phyloP scores from a whole-genome alignment of 2,329 filamentous ascomycete species.

The Tolypocladium capitatum region DNA sequence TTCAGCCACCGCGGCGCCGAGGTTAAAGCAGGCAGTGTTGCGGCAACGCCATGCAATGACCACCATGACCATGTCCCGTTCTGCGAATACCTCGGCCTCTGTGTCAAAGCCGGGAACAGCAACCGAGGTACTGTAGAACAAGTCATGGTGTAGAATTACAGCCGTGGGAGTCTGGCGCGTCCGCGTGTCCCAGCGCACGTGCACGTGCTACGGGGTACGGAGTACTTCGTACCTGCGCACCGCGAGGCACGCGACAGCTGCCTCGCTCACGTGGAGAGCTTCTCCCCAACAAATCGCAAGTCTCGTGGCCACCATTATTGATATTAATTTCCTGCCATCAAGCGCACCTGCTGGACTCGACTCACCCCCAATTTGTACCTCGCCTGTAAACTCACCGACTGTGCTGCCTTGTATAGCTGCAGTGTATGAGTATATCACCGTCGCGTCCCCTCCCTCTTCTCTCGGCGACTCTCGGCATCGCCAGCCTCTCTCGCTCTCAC shows the following conservation, averaged over 20 bases:
- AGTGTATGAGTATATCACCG: neutral
- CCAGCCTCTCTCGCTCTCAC: neutral
- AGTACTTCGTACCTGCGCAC: neutral
- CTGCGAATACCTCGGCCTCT: no score
- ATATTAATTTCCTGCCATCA: no score
- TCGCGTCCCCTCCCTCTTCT: neutral
- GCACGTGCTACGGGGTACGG: neutral
- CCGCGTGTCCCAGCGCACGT: neutral
- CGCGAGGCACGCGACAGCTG: neutral
- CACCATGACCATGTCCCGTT: neutral
- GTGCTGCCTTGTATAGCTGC: neutral
- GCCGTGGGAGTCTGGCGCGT: neutral
- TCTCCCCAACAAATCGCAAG: neutral
- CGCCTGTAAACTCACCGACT: neutral
- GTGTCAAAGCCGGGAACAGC: neutral
- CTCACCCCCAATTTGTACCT: neutral
- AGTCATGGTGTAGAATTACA: neutral
- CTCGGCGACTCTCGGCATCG: neutral
- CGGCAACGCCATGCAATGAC: neutral
- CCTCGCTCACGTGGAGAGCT: neutral
- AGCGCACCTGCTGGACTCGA: neutral
- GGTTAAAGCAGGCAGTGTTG: neutral
- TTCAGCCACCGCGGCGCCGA: neutral
- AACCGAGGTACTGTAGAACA: neutral
- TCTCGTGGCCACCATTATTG: neutral